Conservation (phyloP, 805 yeast genomes). For the Pachysolen tannophilus region DNA sequence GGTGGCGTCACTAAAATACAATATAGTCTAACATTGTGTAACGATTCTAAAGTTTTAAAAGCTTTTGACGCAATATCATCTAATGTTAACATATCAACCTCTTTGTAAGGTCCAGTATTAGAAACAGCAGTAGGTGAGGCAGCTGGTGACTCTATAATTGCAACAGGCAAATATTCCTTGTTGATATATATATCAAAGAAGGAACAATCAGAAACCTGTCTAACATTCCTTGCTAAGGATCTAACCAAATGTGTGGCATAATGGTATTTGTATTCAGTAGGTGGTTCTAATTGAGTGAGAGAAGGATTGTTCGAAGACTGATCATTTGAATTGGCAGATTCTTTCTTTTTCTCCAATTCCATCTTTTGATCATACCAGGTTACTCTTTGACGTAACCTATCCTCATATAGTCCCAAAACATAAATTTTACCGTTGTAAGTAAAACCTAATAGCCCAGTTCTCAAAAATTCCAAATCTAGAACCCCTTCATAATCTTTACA, state of each 20-base stretch:
- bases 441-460: slow-evolving; percentile 91
- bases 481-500: slow-evolving; percentile 67
- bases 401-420: slow-evolving; percentile 86
- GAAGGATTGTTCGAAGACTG: slow-evolving; percentile 3
- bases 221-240: slow-evolving; percentile 73
- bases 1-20: slow-evolving; percentile 78
- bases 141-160: slow-evolving; percentile 56
- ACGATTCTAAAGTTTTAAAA: slow-evolving; percentile 37
- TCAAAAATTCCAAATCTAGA: slow-evolving; percentile 68
- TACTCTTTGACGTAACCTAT: slow-evolving; percentile 72
- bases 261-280: slow-evolving; percentile 47
- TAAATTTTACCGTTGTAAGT: slow-evolving; percentile 80
- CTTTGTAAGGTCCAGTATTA: background rate
- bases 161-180: slow-evolving; percentile 76
- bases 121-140: slow-evolving; percentile 10
- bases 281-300: slow-evolving; percentile 16
- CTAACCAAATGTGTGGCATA: slow-evolving; percentile 84
- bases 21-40: slow-evolving; percentile 70
- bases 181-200: slow-evolving; percentile 80
- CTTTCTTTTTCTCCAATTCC: slow-evolving; percentile 8
- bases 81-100: slow-evolving; percentile 29
- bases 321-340: slow-evolving; percentile 11
- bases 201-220: slow-evolving; percentile 81
- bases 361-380: slow-evolving; percentile 54
- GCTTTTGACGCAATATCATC: slow-evolving; percentile 42